Base-by-base conservation (phyloP, 805 yeast species). In the Zygotorulaspora florentina region DNA sequence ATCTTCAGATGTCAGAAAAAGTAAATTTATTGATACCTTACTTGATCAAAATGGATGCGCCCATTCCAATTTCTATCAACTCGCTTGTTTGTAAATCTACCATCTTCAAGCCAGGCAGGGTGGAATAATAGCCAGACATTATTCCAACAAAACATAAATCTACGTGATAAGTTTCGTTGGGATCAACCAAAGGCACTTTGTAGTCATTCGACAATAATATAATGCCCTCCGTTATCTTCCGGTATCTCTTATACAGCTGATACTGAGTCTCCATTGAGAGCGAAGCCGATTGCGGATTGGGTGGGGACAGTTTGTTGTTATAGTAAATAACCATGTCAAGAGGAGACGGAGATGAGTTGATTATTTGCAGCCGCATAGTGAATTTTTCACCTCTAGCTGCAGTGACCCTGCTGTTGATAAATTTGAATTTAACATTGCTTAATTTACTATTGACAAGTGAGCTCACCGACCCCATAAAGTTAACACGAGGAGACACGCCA, bases 151-250 rank as follows among this genome's bases (percentile, higher is more conserved):
- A 57, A 25, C 56, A 53, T 28, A 66, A 46, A 12, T 56, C 60
- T 3, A 58, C 61, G 25, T 56, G 54, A 40, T 56, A 53, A 7
- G 67, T 57, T 27, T 60, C 62, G 13, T 55, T 54, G 7, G 64
- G 59, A 11, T 50, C 52, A 8, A 64, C 53, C 1, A 59, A 39
- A 2, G 67, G 65, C 6, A 64, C 45, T 39, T 62, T 64, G 43
- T 54, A 60, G 34, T 66, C 70, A 38, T 65, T 65, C 3, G 67
- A 56, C 5, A 65, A 49, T 11, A 66, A 45, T 2, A 66, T 58
- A 2, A 66, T 52, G 3, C 67, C 65, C 34, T 62, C 62, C 17
- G 63, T 51, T 7, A 50, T 50, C 39, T 59, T 51, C 13, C 52
- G 47, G 39, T 51, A 48, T 12, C 57, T 51, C 35, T 54, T 56